Conservation (phyloP, 768 basidiomycete genomes). For the Antrodiella citrinella region DNA sequence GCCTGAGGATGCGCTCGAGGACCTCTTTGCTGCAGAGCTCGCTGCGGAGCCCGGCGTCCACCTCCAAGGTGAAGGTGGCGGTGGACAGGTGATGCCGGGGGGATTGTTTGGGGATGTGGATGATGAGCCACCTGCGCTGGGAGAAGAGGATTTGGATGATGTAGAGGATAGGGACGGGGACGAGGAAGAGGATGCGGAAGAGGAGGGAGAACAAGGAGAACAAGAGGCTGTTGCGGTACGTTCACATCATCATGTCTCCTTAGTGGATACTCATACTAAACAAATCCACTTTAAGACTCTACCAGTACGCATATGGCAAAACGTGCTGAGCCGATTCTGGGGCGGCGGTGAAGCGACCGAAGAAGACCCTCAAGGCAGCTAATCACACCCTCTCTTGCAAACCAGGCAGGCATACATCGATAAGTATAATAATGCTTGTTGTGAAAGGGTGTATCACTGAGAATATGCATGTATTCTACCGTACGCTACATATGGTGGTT, state of each 20-base stretch:
- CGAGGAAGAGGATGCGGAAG: conserved; percentile 19
- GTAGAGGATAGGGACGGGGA: conserved; percentile 36
- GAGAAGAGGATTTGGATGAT: conserved; percentile 37
- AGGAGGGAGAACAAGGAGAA: conserved; percentile 39
- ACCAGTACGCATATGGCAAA: conserved; percentile 49
- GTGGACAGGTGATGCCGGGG: conserved; percentile 25
- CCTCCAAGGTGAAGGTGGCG: conserved; percentile 25
- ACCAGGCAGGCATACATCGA: too few species aligned
- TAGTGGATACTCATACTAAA: too few species aligned
- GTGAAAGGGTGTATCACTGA: not conserved
- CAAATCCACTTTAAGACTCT: conserved; percentile 54
- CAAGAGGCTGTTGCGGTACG: conserved; percentile 41
- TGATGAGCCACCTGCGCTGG: too few species aligned
- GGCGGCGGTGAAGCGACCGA: conserved; percentile 27
- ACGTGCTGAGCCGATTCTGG: conserved; percentile 55
- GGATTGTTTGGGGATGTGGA: conserved; percentile 1
- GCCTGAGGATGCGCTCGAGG: conserved; percentile 43
- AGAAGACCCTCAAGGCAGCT: too few species aligned
- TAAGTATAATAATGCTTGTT: too few species aligned
- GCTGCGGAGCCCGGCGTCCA: conserved; percentile 22
- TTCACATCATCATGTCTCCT: conserved; percentile 4
- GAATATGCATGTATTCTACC: not conserved
- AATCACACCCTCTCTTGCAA: too few species aligned
- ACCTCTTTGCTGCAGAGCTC: conserved; percentile 44
- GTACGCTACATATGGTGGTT: not conserved